Evolutionary conservation across 768 basidiomycete genomes (phyloP), one percentile per base, ranked within the genome.

Genomic region (Leccinum subgranulosum): DNA sequence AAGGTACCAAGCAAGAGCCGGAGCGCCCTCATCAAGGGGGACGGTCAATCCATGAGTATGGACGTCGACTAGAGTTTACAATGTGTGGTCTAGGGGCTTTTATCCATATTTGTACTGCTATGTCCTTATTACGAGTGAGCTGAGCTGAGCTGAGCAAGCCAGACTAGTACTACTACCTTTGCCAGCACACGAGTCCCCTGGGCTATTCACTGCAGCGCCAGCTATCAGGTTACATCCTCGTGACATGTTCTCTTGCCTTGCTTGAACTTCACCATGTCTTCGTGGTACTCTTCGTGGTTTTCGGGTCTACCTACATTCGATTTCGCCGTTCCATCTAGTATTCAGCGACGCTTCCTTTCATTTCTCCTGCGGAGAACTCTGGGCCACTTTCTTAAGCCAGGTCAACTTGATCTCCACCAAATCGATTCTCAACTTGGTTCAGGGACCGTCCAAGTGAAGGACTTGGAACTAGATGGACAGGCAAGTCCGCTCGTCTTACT

Each of bases 341-440:
- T 98, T 48, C 94, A 97, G 76, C 80, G 86, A 53, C 84, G 92
- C 56, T 94, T 98, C 75, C 79, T 98, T 34, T 94, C 94, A 1
- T 98, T 94, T 70, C 75, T 93, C 53, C 81, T 98, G 60, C 89
- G 86, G 79, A 86, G 85, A 66, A 81, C 84, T 8, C 76, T 98
- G 0, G 95, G 95, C 11, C 89, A 88, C 68, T 81, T 97, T 59
- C 81, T 98, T 54, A 90, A 88, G 69, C 91, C 90, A 10, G 94
- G 92, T 15, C 94, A 94, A 66, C 82, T 97, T 56, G 91, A 97
- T 74, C 78, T 84, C 52, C 81, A 87, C 55, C 86, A 92, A 74
- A 88, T 97, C 64, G 92, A 96, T 65, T 90, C 92, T 28, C 92
- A 96, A 73, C 87, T 98, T 65, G 89, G 92, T n/a, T 88, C 87